These are phyloP conservation scores for Senna siamea DNA, from an alignment of 306 rosid genomes.

Conservation along the genomic window DNA sequence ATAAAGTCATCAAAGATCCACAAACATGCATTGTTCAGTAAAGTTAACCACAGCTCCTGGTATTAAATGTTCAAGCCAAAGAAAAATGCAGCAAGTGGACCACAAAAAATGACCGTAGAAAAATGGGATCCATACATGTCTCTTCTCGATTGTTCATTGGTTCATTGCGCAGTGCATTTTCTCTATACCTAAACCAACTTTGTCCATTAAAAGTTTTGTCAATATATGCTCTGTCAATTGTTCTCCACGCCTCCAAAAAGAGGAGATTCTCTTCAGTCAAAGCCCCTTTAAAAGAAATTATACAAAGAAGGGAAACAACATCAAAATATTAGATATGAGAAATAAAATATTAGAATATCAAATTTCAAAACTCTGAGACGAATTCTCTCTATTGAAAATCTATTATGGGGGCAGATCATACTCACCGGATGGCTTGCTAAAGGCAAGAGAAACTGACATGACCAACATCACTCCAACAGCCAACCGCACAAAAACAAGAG, in stretches of 20 bases:
- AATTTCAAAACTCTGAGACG: slow-evolving; percentile 12
- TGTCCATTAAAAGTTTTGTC: slow-evolving; percentile 94
- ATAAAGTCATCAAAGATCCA: neutral
- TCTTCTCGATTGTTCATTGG: slow-evolving; percentile 89
- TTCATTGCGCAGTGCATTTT: slow-evolving; percentile 80
- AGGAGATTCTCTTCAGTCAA: slow-evolving; percentile 87
- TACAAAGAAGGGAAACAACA: neutral
- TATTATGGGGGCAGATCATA: neutral
- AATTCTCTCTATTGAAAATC: slow-evolving; percentile 1
- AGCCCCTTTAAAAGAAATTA: slow-evolving; percentile 53
- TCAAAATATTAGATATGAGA: neutral
- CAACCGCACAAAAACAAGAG: slow-evolving; percentile 52
- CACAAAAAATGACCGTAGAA: slow-evolving; percentile 15
- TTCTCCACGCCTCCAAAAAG: slow-evolving; percentile 97
- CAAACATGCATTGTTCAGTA: neutral
- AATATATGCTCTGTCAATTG: slow-evolving; percentile 89
- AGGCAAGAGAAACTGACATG: slow-evolving; percentile 68
- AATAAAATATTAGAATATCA: slow-evolving; percentile 12
- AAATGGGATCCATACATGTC: slow-evolving; percentile 67
- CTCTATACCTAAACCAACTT: slow-evolving; percentile 97
- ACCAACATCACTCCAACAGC: slow-evolving; percentile 72
- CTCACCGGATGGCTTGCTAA: slow-evolving; percentile 70
- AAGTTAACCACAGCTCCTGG: neutral
- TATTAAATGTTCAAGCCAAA: neutral
- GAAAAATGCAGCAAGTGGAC: neutral